A percentile compares a stretch with the other conserved stretches of the same genome.
These are phyloP conservation scores for Carallia pectinifolia DNA, from an alignment of 345 rosid genomes.

Conservation along the genomic window DNA sequence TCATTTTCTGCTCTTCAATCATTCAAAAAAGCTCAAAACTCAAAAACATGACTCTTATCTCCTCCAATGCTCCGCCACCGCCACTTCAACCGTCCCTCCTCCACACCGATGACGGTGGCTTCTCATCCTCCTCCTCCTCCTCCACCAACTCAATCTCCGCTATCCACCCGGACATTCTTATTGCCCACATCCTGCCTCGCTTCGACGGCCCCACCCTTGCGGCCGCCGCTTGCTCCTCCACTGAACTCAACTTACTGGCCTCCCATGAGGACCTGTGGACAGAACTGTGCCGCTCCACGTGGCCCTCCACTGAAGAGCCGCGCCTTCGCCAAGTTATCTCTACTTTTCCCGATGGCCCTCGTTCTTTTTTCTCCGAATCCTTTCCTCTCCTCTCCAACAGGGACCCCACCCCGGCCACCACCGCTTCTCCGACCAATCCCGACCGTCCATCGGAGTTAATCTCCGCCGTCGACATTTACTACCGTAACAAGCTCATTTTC, in stretches of 20 bases:
- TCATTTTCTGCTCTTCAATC: too few relatives aligned
- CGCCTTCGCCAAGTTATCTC: constrained; percentile 39
- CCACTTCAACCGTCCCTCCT: too few relatives aligned
- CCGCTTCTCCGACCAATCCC: not conserved
- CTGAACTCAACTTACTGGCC: constrained; percentile 49
- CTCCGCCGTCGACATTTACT: constrained; percentile 66
- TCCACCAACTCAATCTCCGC: constrained; percentile 24
- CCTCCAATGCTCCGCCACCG: too few relatives aligned
- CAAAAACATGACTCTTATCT: too few relatives aligned
- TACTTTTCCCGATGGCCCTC: constrained; percentile 45
- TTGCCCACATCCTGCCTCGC: constrained; percentile 56
- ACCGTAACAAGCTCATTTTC: constrained; percentile 41
- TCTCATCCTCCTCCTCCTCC: not conserved
- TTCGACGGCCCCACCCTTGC: constrained; percentile 74
- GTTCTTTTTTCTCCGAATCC: constrained; percentile 69
- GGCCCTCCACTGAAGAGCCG: constrained; percentile 65
- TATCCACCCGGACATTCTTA: constrained; percentile 58
- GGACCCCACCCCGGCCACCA: not conserved
- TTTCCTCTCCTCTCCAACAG: constrained; percentile 29
- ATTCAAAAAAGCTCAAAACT: too few relatives aligned
- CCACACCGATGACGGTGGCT: too few relatives aligned
- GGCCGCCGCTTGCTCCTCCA: constrained; percentile 53
- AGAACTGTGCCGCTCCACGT: constrained; percentile 48
- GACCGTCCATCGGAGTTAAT: constrained; percentile 36
- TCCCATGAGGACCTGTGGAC: constrained; percentile 52